Percentiles rank a stretch among this genome's conserved stretches.
These are phyloP conservation scores for Plasmopara viticola DNA, from an alignment of 352 stramenopile genomes.

Conservation along the genomic window DNA sequence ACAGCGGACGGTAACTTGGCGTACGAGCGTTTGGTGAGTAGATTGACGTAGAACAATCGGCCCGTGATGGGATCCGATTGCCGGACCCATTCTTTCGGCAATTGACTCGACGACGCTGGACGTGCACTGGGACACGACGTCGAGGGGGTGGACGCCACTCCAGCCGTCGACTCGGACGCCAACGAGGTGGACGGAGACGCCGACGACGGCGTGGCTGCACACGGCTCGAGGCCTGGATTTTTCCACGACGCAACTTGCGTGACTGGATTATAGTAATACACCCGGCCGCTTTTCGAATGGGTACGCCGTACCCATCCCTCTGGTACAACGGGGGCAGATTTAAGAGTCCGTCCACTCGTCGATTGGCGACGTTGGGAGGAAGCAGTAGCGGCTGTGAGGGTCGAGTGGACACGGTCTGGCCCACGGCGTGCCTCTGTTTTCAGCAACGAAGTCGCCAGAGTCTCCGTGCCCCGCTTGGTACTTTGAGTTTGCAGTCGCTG, in stretches of 20 bases:
- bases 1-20: slow-evolving; percentile 71
- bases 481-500: too few relatives aligned
- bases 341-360: background rate
- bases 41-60: slow-evolving; percentile 76
- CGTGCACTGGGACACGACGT: slow-evolving; percentile 33
- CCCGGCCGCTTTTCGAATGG: slow-evolving; percentile 61
- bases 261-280: slow-evolving; percentile 72
- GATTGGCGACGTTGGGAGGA: slow-evolving; percentile 17
- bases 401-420: slow-evolving; percentile 24
- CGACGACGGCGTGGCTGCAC: too few relatives aligned
- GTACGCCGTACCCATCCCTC: slow-evolving; percentile 67
- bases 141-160: slow-evolving; percentile 13
- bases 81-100: slow-evolving; percentile 75
- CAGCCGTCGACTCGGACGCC: too few relatives aligned
- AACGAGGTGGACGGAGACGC: slow-evolving; percentile 6
- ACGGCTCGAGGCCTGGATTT: slow-evolving; percentile 19
- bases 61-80: slow-evolving; percentile 75
- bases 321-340: slow-evolving; percentile 12
- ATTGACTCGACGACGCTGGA: slow-evolving; percentile 24
- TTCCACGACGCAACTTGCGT: slow-evolving; percentile 75
- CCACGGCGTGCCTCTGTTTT: slow-evolving; percentile 28
- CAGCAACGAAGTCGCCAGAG: background rate
- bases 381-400: slow-evolving; percentile 15
- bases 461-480: too few relatives aligned
- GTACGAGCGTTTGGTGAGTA: slow-evolving; percentile 79